Percentiles rank a stretch among this genome's conserved stretches.
phyloP scores from a whole-genome alignment of 768 basidiomycete genomes.

The Lactarius vividus region DNA sequence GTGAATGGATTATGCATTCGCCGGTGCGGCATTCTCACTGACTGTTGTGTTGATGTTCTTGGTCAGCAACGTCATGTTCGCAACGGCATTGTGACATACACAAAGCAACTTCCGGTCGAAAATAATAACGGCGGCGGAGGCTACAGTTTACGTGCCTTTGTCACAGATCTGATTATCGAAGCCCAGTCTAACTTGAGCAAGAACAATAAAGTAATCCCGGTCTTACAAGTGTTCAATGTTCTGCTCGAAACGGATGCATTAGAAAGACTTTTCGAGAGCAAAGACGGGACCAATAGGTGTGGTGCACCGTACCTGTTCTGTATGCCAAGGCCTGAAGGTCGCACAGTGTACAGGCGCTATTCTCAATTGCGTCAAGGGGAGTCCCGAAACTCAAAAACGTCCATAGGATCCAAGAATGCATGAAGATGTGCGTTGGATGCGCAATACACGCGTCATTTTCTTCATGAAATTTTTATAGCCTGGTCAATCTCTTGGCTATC shows the following conservation, averaged over 20 bases:
- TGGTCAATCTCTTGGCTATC: conserved; percentile 60
- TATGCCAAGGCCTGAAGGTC: neutral
- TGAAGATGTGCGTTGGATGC: conserved; percentile 67
- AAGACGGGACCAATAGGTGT: conserved; percentile 53
- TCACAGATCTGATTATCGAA: conserved; percentile 55
- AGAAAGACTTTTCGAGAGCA: conserved; percentile 44
- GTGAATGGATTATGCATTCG: conserved; percentile 46
- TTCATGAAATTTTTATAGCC: conserved; percentile 40
- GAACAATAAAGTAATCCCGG: conserved; percentile 79
- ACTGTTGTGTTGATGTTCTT: conserved; percentile 26
- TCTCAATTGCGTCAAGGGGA: conserved; percentile 58
- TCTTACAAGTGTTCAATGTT: conserved; percentile 70
- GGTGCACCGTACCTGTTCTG: conserved; percentile 24
- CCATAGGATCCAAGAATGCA: conserved; percentile 75
- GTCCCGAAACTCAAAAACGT: conserved; percentile 73
- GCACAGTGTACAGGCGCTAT: conserved; percentile 51
- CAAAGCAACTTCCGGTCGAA: conserved; percentile 48
- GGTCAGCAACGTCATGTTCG: conserved; percentile 67
- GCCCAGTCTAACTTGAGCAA: conserved; percentile 52
- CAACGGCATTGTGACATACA: conserved; percentile 57
- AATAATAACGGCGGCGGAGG: conserved; percentile 29
- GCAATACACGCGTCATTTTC: neutral
- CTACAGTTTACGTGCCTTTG: conserved; percentile 53
- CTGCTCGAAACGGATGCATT: conserved; percentile 70
- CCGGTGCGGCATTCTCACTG: conserved; percentile 20